A percentile compares a stretch with the other conserved stretches of the same genome.
phyloP scores from a whole-genome alignment of 2,329 filamentous ascomycete species.

The Fusarium sp. region DNA sequence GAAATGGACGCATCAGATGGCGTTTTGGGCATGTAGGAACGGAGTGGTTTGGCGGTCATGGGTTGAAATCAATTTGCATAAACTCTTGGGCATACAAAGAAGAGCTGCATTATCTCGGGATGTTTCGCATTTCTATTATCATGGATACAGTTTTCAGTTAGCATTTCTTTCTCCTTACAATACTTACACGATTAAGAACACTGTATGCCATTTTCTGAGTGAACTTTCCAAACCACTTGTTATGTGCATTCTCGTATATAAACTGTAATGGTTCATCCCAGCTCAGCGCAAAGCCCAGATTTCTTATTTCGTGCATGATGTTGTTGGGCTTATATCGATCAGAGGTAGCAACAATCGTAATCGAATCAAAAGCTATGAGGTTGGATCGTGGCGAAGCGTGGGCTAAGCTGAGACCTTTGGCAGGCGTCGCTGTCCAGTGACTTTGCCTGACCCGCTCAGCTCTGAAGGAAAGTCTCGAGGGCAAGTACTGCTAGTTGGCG shows the following conservation, averaged over 20 bases:
- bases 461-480: slow-evolving; percentile 32
- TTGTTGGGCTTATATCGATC: not conserved
- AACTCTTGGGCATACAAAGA: slow-evolving; percentile 22
- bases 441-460: slow-evolving; percentile 24
- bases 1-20: slow-evolving; percentile 30
- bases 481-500: slow-evolving; percentile 17
- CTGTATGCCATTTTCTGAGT: not conserved
- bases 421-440: slow-evolving; percentile 43
- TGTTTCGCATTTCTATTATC: slow-evolving; percentile 6
- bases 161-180: not conserved
- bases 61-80: slow-evolving; percentile 30
- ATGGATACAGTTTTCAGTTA: slow-evolving; percentile 18
- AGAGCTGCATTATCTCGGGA: slow-evolving; percentile 21
- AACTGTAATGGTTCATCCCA: not conserved
- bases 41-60: slow-evolving; percentile 24
- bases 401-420: slow-evolving; percentile 33
- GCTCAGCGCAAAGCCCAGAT: not conserved
- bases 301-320: not conserved
- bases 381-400: slow-evolving; percentile 17
- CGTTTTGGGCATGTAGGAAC: slow-evolving; percentile 31
- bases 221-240: not conserved
- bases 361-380: not conserved
- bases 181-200: not conserved
- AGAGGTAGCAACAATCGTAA: not conserved
- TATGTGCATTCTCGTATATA: not conserved